Evolutionary conservation across 306 rosid species (phyloP), one percentile per base, ranked within the genome.

Genomic region (Trifolium dubium): DNA sequence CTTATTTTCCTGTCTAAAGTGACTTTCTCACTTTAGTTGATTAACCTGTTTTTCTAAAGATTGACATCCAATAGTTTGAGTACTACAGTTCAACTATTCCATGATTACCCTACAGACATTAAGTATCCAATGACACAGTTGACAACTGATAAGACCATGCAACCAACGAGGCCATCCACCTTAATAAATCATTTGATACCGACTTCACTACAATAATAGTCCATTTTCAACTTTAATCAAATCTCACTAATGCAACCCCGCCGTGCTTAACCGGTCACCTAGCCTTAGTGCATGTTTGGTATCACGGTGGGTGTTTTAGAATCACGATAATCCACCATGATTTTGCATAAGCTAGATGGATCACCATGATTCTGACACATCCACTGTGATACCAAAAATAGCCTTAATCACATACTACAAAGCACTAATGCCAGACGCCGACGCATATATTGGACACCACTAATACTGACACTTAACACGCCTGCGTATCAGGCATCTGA

Each of bases 91-190:
- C 72, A 67, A 19, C 51, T 29, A 43, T 66, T 41, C 23, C 39
- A 66, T 67, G 43, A 23, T 46, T 67, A 14, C 58, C 13, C 23
- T 28, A 39, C 72, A 47, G 28, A 67, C 56, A 46, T 28, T 7
- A 44, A n/a, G 72, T 46, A 46, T 46, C 56, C 73, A 66, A 66
- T 66, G 71, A n/a, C 19, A 13, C 71, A 66, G 47, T 23, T 23
- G 23, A 23, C 23, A 67, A 31, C 1, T 35, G 46, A 68, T 30
- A 68, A n/a, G 61, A 68, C 61, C 31, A 49, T 17, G 44, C 73
- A 47, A 68, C 73, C 39, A 49, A 68, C 18, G 4, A 68, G 46
- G 46, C 73, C 73, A 69, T 11, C 62, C 15, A 3, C 41, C 49
- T 69, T 15, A 34, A 50, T 49, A 9, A 32, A 50, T 50, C 73